Conservation (phyloP, 2,329 filamentous ascomycete species). For the Aphanoascus verrucosus region DNA sequence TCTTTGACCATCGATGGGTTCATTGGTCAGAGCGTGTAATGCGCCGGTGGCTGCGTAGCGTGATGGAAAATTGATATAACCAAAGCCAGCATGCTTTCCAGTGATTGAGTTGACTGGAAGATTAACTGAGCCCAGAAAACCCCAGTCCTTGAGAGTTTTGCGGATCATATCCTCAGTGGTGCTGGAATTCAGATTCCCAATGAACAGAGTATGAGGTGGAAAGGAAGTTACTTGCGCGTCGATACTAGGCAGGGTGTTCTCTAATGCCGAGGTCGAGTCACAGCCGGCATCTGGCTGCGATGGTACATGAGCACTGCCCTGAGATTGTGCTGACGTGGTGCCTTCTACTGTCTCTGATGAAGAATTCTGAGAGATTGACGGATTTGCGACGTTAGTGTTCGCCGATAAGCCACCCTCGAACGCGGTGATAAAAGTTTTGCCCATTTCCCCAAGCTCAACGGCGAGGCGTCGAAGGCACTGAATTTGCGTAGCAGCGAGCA, state of each 20-base stretch:
- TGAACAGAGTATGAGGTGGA: conserved; percentile 24
- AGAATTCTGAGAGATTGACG: background rate
- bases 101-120: conserved; percentile 22
- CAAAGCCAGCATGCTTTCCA: conserved; percentile 31
- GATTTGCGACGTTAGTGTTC: background rate
- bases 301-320: background rate
- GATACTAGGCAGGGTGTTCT: background rate
- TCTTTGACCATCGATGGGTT: conserved; percentile 29
- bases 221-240: background rate
- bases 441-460: conserved; percentile 32
- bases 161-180: conserved; percentile 28
- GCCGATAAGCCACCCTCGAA: conserved; percentile 22
- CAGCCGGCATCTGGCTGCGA: background rate
- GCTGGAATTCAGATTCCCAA: conserved; percentile 33
- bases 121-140: conserved; percentile 29
- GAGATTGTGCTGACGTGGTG: background rate
- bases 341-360: background rate
- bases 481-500: conserved; percentile 29
- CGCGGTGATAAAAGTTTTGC: conserved; percentile 29
- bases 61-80: conserved; percentile 31
- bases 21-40: conserved; percentile 22
- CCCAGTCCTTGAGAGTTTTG: conserved; percentile 30
- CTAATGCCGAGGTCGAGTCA: background rate
- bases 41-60: conserved; percentile 28
- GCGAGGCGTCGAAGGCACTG: conserved; percentile 33